These are phyloP conservation scores for Helenozyma baotianmanensis DNA, from an alignment of 805 yeast species.

Conservation along the genomic window DNA sequence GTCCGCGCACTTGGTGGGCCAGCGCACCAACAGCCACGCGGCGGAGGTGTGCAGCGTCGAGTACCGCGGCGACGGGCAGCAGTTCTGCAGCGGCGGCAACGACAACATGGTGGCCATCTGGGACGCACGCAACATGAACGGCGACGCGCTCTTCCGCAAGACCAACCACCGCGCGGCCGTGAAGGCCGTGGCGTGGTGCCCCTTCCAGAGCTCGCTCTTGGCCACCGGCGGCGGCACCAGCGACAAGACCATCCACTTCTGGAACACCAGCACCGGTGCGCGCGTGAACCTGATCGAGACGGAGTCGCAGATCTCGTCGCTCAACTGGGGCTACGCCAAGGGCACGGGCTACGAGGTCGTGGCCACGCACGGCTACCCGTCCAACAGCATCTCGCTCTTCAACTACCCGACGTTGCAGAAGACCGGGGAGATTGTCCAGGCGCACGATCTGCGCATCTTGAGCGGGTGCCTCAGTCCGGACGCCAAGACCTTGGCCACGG, in stretches of 20 bases:
- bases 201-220: constrained; percentile 70
- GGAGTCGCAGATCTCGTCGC: constrained; percentile 90
- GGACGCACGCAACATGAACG: constrained; percentile 51
- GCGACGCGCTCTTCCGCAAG: constrained; percentile 65
- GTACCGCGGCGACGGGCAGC: constrained; percentile 79
- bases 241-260: constrained; percentile 80
- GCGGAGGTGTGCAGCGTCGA: constrained; percentile 93
- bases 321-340: constrained; percentile 80
- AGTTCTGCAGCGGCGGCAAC: constrained; percentile 89
- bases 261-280: constrained; percentile 92
- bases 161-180: constrained; percentile 89
- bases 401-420: constrained; percentile 81
- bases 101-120: constrained; percentile 90
- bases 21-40: constrained; percentile 48
- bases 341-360: constrained; percentile 80
- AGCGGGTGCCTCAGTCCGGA: constrained; percentile 86
- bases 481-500: constrained; percentile 84
- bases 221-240: constrained; percentile 98
- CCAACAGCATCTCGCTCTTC: constrained; percentile 77
- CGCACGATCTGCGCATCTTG: constrained; percentile 87
- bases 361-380: constrained; percentile 92
- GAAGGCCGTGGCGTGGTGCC: constrained; percentile 94
- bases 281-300: constrained; percentile 83
- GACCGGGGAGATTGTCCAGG: constrained; percentile 79
- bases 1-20: constrained; percentile 67